These are phyloP conservation scores for Neofusicoccum kwambonambiense DNA, from an alignment of 2,329 filamentous ascomycete genomes.

Conservation along the genomic window DNA sequence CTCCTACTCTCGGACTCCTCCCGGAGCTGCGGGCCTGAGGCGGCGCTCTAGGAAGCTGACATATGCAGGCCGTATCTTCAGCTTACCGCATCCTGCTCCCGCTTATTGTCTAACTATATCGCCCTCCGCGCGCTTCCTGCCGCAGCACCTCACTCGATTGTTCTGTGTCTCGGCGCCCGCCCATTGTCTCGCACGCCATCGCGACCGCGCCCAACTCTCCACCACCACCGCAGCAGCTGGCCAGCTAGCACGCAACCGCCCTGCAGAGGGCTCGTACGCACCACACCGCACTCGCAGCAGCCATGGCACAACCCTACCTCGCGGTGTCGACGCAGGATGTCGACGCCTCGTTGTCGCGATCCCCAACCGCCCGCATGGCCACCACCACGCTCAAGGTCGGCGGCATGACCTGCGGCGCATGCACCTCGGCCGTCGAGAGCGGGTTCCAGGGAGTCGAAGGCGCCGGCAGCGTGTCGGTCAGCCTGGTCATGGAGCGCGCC, in stretches of 20 bases:
- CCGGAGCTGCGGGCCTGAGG: background rate
- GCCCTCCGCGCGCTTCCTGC: background rate
- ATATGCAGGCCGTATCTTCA: slow-evolving; percentile 15
- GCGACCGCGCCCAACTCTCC: background rate
- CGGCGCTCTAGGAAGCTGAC: background rate
- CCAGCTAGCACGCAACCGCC: background rate
- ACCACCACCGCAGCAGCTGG: background rate
- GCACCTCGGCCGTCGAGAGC: slow-evolving; percentile 90
- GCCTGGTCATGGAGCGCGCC: slow-evolving; percentile 92
- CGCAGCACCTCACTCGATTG: background rate
- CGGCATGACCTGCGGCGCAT: slow-evolving; percentile 86
- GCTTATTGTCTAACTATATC: slow-evolving; percentile 3
- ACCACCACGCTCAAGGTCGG: slow-evolving; percentile 89
- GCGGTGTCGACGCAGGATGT: slow-evolving; percentile 22
- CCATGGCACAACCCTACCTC: slow-evolving; percentile 30
- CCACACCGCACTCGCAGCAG: slow-evolving; percentile 13
- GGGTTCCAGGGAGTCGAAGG: slow-evolving; percentile 82
- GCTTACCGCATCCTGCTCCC: slow-evolving; percentile 4
- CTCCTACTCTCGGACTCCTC: background rate
- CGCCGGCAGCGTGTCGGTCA: slow-evolving; percentile 83
- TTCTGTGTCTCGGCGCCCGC: background rate
- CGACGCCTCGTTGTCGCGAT: background rate
- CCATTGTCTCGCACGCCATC: background rate
- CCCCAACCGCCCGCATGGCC: slow-evolving; percentile 60
- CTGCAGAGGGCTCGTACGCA: background rate